phyloP scores from a whole-genome alignment of 148 eudicot genomes.

The Rhododendron vialii region DNA sequence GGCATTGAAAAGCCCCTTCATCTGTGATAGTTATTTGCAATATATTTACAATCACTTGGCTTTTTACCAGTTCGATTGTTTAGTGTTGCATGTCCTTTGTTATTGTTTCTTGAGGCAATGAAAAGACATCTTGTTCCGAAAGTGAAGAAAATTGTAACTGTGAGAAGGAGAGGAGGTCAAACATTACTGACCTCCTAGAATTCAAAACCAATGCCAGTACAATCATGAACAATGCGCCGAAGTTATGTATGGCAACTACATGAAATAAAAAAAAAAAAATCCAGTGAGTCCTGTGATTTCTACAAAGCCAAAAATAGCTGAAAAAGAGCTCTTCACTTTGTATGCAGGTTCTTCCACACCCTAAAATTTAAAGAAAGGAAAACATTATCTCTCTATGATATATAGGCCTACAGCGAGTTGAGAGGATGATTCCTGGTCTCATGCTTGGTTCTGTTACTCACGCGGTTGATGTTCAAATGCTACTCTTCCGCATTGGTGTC shows the following conservation, averaged over 20 bases:
- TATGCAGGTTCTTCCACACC: background rate
- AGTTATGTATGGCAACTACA: background rate
- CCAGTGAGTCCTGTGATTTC: too few species aligned
- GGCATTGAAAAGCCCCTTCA: background rate
- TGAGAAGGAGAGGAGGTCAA: background rate
- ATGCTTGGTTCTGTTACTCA: background rate
- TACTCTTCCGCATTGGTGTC: background rate
- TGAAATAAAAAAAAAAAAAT: background rate
- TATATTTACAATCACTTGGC: background rate
- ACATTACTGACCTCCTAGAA: background rate
- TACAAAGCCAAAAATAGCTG: background rate
- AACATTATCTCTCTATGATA: background rate
- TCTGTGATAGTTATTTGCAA: background rate
- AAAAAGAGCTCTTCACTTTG: background rate
- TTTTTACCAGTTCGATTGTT: background rate
- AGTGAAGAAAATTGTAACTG: background rate
- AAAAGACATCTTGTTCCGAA: background rate
- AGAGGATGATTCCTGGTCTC: background rate
- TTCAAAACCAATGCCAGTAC: background rate
- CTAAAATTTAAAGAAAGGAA: background rate
- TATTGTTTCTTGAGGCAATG: background rate
- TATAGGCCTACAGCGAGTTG: background rate
- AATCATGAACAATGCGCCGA: background rate
- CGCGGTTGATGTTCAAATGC: background rate
- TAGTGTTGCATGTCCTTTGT: too few species aligned